Percentiles rank a stretch among this genome's conserved stretches.
Evolutionary conservation across 2,329 filamentous ascomycete species (phyloP).

Genomic region (Elsinoe necatrix): DNA sequence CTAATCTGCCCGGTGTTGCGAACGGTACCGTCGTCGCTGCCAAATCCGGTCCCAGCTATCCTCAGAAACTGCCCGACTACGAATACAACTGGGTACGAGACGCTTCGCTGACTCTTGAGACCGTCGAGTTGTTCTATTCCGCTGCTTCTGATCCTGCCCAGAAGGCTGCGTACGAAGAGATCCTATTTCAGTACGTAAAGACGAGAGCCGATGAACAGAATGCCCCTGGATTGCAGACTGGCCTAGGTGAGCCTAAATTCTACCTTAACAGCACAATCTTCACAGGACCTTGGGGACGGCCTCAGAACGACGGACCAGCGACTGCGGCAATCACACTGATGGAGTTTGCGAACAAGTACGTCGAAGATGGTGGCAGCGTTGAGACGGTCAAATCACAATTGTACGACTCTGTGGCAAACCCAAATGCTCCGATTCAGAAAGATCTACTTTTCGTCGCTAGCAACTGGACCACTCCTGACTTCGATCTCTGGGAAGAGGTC

Average conservation of each 20-base stretch:
- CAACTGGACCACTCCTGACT: conserved; percentile 26
- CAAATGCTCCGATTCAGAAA: conserved; percentile 24
- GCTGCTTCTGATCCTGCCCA: conserved; percentile 20
- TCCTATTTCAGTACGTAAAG: conserved; percentile 25
- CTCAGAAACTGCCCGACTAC: conserved; percentile 25
- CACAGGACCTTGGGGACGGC: conserved; percentile 27
- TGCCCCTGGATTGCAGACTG: conserved; percentile 26
- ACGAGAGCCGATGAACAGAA: conserved; percentile 27
- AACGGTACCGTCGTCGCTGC: conserved; percentile 28
- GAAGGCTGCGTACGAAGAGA: conserved; percentile 22
- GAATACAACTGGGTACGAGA: conserved; percentile 30
- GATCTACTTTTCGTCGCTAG: conserved; percentile 28
- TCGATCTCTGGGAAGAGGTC: conserved; percentile 29
- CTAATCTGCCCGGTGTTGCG: conserved; percentile 23
- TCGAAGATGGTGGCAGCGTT: conserved; percentile 24
- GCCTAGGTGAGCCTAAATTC: conserved; percentile 29
- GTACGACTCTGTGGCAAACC: conserved; percentile 25
- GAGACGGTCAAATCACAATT: conserved; percentile 24
- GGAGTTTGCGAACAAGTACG: conserved; percentile 26
- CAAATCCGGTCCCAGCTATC: conserved; percentile 24
- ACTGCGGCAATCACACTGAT: conserved; percentile 28
- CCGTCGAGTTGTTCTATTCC: conserved; percentile 24
- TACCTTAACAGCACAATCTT: conserved; percentile 28
- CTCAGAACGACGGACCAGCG: conserved; percentile 30
- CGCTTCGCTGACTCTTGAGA: conserved; percentile 26